Percentiles rank a stretch among this genome's conserved stretches.
Conservation (phyloP, 257 asterid genomes). For the Linaria vulgaris region DNA sequence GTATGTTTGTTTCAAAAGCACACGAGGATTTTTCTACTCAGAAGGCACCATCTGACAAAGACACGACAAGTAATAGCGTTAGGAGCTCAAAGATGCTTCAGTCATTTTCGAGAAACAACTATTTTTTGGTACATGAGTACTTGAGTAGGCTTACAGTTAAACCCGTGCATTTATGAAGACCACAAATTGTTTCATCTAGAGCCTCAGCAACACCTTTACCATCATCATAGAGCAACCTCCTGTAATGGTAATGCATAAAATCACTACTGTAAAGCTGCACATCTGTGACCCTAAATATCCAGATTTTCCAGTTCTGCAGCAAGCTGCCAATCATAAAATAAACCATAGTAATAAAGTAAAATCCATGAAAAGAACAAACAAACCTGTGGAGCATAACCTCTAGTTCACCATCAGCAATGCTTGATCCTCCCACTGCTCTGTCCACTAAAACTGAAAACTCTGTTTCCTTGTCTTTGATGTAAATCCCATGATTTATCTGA, state of each 20-base stretch:
- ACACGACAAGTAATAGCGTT: no score
- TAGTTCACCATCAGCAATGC: slow-evolving; percentile 77
- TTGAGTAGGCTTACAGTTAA: slow-evolving; percentile 58
- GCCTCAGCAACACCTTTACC: slow-evolving; percentile 92
- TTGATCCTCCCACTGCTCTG: slow-evolving; percentile 93
- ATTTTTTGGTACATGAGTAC: not conserved
- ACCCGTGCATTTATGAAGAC: slow-evolving; percentile 54
- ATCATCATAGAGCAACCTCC: slow-evolving; percentile 89
- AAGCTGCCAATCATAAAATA: not conserved
- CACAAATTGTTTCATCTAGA: slow-evolving; percentile 79
- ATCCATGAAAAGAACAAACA: not conserved
- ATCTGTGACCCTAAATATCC: slow-evolving; percentile 1
- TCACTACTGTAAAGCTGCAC: slow-evolving; percentile 18
- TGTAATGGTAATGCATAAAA: slow-evolving; percentile 32
- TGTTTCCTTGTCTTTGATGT: slow-evolving; percentile 65
- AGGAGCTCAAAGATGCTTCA: no score
- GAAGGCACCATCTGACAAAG: no score
- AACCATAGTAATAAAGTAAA: no score
- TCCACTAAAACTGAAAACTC: slow-evolving; percentile 94
- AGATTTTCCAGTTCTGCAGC: slow-evolving; percentile 5
- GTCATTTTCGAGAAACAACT: no score
- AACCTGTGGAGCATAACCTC: slow-evolving; percentile 97
- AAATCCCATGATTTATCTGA: slow-evolving; percentile 92
- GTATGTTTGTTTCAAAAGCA: no score
- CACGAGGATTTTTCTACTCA: no score